A percentile compares a stretch with the other conserved stretches of the same genome.
Conservation (phyloP, 768 basidiomycete species). For the Lyophyllum semitale region DNA sequence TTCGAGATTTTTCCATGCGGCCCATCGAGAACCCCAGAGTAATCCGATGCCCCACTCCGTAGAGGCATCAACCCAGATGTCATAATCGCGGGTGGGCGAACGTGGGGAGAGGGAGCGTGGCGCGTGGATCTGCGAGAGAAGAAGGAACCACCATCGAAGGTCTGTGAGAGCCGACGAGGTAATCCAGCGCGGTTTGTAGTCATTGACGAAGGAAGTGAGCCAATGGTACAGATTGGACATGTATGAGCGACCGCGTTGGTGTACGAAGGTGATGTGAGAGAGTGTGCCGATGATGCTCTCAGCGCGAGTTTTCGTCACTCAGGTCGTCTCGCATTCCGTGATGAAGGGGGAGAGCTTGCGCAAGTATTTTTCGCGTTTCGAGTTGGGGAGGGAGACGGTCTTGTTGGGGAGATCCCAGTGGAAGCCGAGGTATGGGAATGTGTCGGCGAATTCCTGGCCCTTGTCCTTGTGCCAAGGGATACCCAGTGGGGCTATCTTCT, state of each 20-base stretch:
- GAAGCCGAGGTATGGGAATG: slow-evolving; percentile 28
- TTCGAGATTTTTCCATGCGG: too few species aligned
- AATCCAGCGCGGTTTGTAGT: background rate
- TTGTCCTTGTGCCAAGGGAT: too few species aligned
- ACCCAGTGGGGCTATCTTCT: slow-evolving; percentile 15
- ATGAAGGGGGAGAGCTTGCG: too few species aligned
- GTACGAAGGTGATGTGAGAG: too few species aligned
- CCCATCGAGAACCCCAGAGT: background rate
- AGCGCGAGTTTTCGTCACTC: slow-evolving; percentile 25
- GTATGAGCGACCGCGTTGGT: too few species aligned
- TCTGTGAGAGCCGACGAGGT: too few species aligned
- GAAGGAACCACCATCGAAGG: too few species aligned
- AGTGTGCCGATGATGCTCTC: slow-evolving; percentile 21
- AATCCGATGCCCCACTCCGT: slow-evolving; percentile 25
- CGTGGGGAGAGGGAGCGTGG: slow-evolving; percentile 26
- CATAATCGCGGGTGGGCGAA: slow-evolving; percentile 23
- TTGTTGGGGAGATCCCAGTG: slow-evolving; percentile 29
- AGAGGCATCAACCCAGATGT: too few species aligned
- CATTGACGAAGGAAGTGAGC: slow-evolving; percentile 13
- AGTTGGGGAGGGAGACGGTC: too few species aligned
- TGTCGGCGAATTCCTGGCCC: slow-evolving; percentile 17
- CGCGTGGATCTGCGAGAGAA: slow-evolving; percentile 3
- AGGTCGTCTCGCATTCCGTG: too few species aligned
- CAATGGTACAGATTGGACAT: too few species aligned
- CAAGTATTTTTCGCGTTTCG: too few species aligned